Evolutionary conservation across 495 filamentous ascomycete species (phyloP).

Genomic region (Tuber indicum): DNA sequence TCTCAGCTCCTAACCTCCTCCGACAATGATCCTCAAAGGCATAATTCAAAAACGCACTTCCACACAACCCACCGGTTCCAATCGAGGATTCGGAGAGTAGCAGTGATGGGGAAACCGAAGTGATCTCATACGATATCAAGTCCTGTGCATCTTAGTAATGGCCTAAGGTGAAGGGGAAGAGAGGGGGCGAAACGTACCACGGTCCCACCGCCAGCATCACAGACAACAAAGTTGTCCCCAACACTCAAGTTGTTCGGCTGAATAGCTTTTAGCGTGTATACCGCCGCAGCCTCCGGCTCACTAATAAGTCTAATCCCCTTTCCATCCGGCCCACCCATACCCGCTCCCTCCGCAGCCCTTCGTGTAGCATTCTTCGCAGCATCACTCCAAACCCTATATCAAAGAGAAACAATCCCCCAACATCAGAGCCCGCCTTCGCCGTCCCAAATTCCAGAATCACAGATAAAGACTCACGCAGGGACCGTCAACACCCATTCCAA

Average conservation of each 20-base stretch:
- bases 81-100: constrained; percentile 59
- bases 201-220: constrained; percentile 73
- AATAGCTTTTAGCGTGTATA: constrained; percentile 62
- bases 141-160: constrained; percentile 44
- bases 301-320: constrained; percentile 61
- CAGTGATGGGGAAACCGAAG: constrained; percentile 51
- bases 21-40: constrained; percentile 60
- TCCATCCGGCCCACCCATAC: constrained; percentile 46
- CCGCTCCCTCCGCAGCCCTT: constrained; percentile 59
- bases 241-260: constrained; percentile 57
- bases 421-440: constrained; percentile 38
- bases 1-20: constrained; percentile 51
- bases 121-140: constrained; percentile 63
- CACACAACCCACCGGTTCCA: constrained; percentile 60
- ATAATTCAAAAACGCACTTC: constrained; percentile 62
- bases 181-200: constrained; percentile 42
- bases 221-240: constrained; percentile 67
- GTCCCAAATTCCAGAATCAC: constrained; percentile 6
- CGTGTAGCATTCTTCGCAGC: constrained; percentile 62
- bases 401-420: constrained; percentile 41
- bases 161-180: neutral
- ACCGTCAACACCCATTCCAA: constrained; percentile 65
- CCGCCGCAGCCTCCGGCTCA: constrained; percentile 69
- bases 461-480: constrained; percentile 49
- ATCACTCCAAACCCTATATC: constrained; percentile 62